Evolutionary conservation across 75 land plant genomes (phyloP).

Genomic region (Selaginella tamariscina): DNA sequence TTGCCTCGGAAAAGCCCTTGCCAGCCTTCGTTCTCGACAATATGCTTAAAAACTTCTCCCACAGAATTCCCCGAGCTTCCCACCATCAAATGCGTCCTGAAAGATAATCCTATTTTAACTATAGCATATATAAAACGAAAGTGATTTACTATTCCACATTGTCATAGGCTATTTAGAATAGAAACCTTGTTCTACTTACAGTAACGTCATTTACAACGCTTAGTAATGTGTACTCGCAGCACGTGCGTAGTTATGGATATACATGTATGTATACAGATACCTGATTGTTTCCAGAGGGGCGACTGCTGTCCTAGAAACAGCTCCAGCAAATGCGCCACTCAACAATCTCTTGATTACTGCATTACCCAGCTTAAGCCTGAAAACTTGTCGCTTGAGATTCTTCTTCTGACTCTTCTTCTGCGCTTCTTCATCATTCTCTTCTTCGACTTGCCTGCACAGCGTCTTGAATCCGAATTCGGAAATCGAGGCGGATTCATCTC

Average conservation of each 20-base stretch:
- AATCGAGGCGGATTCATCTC: too few relatives aligned
- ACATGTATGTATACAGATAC: too few relatives aligned
- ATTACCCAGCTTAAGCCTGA: conserved; percentile 54
- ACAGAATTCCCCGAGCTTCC: conserved; percentile 60
- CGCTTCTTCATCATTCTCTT: conserved; percentile 10
- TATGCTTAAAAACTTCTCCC: conserved; percentile 48
- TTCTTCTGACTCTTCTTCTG: not conserved
- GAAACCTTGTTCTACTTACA: too few relatives aligned
- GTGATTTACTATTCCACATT: too few relatives aligned
- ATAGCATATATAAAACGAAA: too few relatives aligned
- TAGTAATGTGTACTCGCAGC: too few relatives aligned
- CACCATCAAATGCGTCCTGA: conserved; percentile 97
- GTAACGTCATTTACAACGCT: too few relatives aligned
- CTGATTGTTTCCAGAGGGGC: conserved; percentile 95
- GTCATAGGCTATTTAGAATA: too few relatives aligned
- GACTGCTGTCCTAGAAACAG: conserved; percentile 83
- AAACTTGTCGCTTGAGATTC: conserved; percentile 3
- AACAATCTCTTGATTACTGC: conserved; percentile 61
- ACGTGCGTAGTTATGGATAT: too few relatives aligned
- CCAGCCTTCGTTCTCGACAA: conserved; percentile 87
- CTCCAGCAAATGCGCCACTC: conserved; percentile 90
- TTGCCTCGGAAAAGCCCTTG: conserved; percentile 87
- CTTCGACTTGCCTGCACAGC: conserved; percentile 7
- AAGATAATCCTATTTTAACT: too few relatives aligned
- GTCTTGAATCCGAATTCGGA: conserved; percentile 17